These are phyloP conservation scores for Curvularia verruculosa DNA, from an alignment of 2,329 filamentous ascomycete species.

Conservation along the genomic window DNA sequence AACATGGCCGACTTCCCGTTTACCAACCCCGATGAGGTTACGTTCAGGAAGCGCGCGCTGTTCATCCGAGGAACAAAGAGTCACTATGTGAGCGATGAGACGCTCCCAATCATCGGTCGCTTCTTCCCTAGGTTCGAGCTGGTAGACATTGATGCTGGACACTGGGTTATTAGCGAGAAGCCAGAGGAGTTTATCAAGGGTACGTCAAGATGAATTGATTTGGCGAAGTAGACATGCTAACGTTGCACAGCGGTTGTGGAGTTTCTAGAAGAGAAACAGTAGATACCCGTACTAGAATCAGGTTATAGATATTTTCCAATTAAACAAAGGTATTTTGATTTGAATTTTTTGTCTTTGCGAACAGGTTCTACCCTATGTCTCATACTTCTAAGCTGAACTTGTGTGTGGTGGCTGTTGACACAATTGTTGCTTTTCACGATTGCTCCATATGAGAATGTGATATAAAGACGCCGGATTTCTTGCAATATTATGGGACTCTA, in stretches of 20 bases:
- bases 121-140: conserved; percentile 82
- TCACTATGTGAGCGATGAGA: conserved; percentile 80
- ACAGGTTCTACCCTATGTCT: background rate
- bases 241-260: conserved; percentile 64
- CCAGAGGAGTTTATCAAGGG: conserved; percentile 78
- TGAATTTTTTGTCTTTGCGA: background rate
- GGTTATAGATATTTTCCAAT: background rate
- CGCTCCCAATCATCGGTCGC: conserved; percentile 75
- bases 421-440: background rate
- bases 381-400: background rate
- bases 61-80: conserved; percentile 80
- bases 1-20: conserved; percentile 90
- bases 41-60: conserved; percentile 78
- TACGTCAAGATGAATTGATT: conserved; percentile 48
- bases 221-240: conserved; percentile 4
- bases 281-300: conserved; percentile 8
- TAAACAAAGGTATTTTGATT: background rate
- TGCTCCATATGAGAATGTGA: background rate
- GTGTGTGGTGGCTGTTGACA: background rate
- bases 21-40: conserved; percentile 68
- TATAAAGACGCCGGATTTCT: background rate
- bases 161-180: conserved; percentile 91
- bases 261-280: conserved; percentile 62
- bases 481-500: background rate
- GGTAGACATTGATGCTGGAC: conserved; percentile 76